phyloP scores from a whole-genome alignment of 2,329 filamentous ascomycete species.

The Cercospora zeina region DNA sequence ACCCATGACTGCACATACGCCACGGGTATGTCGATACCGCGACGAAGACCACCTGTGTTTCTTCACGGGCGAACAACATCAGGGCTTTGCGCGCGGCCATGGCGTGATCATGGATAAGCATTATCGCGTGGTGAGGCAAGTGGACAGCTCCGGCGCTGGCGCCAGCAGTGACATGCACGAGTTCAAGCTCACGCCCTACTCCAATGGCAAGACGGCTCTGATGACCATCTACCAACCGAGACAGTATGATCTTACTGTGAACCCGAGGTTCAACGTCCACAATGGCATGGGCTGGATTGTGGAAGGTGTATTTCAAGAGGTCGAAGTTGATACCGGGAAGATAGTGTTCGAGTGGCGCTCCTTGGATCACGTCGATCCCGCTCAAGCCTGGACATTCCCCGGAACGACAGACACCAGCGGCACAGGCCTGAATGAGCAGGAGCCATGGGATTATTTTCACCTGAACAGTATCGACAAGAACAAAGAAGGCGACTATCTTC shows the following conservation, averaged over 20 bases:
- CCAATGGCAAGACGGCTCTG: conserved; percentile 44
- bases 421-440: conserved; percentile 49
- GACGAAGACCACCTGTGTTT: conserved; percentile 54
- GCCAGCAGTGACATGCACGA: conserved; percentile 57
- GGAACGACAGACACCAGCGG: conserved; percentile 47
- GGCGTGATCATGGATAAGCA: conserved; percentile 55
- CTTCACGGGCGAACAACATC: conserved; percentile 54
- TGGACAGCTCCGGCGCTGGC: conserved; percentile 44
- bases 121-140: conserved; percentile 52
- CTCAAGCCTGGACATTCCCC: conserved; percentile 51
- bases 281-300: conserved; percentile 54
- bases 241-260: conserved; percentile 50
- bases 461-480: conserved; percentile 57
- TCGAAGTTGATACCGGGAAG: conserved; percentile 57
- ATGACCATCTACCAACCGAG: conserved; percentile 44
- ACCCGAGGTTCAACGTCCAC: conserved; percentile 41
- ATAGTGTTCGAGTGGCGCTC: conserved; percentile 62
- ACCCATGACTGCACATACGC: conserved; percentile 52
- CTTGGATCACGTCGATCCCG: conserved; percentile 57
- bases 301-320: conserved; percentile 56
- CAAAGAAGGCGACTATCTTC: conserved; percentile 50
- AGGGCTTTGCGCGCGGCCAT: conserved; percentile 55
- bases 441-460: conserved; percentile 58
- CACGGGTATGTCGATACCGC: conserved; percentile 53
- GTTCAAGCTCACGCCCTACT: conserved; percentile 50